Conservation (phyloP, 148 eudicot species). For the Pharnaceum exiguum region DNA sequence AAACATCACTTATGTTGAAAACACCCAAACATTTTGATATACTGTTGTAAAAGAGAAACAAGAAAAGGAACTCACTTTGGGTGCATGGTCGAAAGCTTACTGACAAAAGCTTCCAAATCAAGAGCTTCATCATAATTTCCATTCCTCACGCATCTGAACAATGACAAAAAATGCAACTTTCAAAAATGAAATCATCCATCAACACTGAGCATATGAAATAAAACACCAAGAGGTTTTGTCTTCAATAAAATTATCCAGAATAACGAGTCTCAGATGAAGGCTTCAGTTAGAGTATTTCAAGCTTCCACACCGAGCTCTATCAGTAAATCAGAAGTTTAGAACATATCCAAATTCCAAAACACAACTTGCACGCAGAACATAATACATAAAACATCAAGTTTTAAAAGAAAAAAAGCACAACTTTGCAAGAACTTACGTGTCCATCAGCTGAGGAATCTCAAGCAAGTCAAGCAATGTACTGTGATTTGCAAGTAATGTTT, state of each 20-base stretch:
- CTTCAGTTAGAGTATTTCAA: too few relatives aligned
- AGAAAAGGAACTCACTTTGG: constrained; percentile 65
- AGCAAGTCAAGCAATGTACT: constrained; percentile 99
- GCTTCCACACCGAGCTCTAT: too few relatives aligned
- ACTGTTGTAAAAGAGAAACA: constrained; percentile 2
- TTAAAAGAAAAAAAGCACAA: neutral
- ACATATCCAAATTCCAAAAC: neutral
- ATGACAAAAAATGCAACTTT: neutral
- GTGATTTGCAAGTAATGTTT: constrained; percentile 80
- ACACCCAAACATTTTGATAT: too few relatives aligned
- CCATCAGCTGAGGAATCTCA: constrained; percentile 99
- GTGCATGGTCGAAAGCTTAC: constrained; percentile 91
- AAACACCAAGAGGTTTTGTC: neutral
- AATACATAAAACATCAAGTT: neutral
- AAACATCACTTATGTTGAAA: too few relatives aligned
- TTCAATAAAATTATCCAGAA: neutral
- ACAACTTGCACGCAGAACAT: neutral
- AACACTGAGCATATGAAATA: neutral
- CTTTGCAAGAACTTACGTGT: constrained; percentile 67
- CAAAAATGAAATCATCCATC: constrained; percentile 4
- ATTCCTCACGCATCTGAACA: constrained; percentile 85
- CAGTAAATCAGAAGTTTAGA: too few relatives aligned
- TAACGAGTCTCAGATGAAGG: neutral
- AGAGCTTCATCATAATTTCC: constrained; percentile 99
- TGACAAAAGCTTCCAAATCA: constrained; percentile 89